A percentile compares a stretch with the other conserved stretches of the same genome.
Evolutionary conservation across 108 stramenopile species (phyloP).

Genomic region (Pseudonitzschia multiseries): DNA sequence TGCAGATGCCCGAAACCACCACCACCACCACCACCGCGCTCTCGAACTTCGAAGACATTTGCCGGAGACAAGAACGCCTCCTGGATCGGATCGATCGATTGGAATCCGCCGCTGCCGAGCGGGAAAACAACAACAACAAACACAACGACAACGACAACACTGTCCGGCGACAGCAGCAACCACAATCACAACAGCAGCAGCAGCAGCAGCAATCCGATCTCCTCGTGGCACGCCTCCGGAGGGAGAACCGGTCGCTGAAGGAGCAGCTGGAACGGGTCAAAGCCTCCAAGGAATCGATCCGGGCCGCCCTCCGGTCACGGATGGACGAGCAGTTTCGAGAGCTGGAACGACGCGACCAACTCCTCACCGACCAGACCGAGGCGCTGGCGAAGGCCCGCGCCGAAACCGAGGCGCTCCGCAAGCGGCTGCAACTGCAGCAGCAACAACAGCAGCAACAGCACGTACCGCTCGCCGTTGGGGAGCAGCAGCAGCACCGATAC

Average conservation of each 20-base stretch:
- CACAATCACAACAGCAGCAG: not conserved
- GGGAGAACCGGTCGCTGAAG: not conserved
- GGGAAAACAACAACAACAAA: not conserved
- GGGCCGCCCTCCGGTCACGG: not conserved
- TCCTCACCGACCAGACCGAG: too few relatives aligned
- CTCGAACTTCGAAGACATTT: not conserved
- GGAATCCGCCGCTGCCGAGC: not conserved
- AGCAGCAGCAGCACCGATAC: too few relatives aligned
- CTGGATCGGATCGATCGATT: not conserved
- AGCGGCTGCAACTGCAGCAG: too few relatives aligned
- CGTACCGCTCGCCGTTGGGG: too few relatives aligned
- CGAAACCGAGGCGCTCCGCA: too few relatives aligned
- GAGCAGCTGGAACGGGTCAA: not conserved
- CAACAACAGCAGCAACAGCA: too few relatives aligned
- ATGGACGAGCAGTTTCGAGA: slow-evolving; percentile 1
- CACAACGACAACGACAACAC: not conserved
- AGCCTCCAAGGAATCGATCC: not conserved
- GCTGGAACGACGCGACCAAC: not conserved
- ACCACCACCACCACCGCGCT: not conserved
- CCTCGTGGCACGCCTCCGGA: not conserved
- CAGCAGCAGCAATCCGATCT: not conserved
- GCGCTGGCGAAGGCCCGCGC: too few relatives aligned
- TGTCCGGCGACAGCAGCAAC: not conserved
- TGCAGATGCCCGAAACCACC: too few relatives aligned
- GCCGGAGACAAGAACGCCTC: not conserved